Conservation (phyloP, 148 eudicot genomes). For the Arbutus unedo region DNA sequence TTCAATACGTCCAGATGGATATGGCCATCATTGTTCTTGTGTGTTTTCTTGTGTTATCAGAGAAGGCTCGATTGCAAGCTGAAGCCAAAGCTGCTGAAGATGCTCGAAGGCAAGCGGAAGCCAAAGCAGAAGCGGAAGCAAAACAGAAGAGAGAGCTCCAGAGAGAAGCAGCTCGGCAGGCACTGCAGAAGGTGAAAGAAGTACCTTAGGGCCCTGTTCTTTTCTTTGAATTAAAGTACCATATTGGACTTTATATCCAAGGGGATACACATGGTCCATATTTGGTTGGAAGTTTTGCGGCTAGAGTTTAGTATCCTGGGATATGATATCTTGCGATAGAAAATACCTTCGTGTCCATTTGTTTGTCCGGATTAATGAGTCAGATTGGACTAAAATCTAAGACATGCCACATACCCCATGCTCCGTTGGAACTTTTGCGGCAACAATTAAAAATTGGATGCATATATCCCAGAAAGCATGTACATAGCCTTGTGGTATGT, state of each 20-base stretch:
- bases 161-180: conserved; percentile 79
- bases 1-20: background rate
- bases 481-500: background rate
- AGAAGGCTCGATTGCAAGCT: conserved; percentile 70
- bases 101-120: conserved; percentile 61
- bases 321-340: background rate
- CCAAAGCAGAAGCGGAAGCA: conserved; percentile 65
- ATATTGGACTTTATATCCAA: background rate
- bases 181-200: conserved; percentile 48
- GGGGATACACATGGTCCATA: background rate
- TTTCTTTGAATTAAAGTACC: background rate
- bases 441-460: background rate
- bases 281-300: background rate
- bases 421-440: background rate
- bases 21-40: background rate
- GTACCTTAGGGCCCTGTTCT: background rate
- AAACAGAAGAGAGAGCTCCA: conserved; percentile 59
- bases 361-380: background rate
- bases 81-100: conserved; percentile 85
- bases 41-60: conserved; percentile 33
- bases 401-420: background rate
- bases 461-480: background rate
- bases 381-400: background rate
- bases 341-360: background rate
- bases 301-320: background rate